phyloP scores from a whole-genome alignment of 495 filamentous ascomycete species.

The Aspergillus cristatus region DNA sequence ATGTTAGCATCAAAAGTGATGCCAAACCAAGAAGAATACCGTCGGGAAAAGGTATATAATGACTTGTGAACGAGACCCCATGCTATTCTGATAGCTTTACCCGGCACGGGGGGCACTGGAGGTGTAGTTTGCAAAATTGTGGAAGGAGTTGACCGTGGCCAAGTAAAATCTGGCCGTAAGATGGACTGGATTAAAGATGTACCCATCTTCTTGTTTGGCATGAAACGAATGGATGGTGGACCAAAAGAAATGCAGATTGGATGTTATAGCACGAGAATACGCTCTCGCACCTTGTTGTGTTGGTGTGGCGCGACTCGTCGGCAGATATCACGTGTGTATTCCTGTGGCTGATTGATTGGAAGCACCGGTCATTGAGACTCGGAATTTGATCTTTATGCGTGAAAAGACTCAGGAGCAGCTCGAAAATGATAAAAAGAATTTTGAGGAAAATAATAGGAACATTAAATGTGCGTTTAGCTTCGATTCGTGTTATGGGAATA shows the following conservation, averaged over 20 bases:
- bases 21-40: constrained; percentile 18
- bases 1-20: constrained; percentile 15
- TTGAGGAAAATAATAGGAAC: constrained; percentile 17
- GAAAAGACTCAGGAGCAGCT: constrained; percentile 27
- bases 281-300: no score
- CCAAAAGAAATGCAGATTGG: no score
- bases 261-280: no score
- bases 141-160: constrained; percentile 9
- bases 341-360: no score
- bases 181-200: constrained; percentile 6
- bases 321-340: no score
- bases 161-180: constrained; percentile 17
- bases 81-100: constrained; percentile 4
- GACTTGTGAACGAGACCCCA: constrained; percentile 16
- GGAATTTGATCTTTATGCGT: constrained; percentile 56
- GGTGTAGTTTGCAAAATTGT: constrained; percentile 10
- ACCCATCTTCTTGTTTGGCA: not conserved
- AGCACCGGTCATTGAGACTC: constrained; percentile 39
- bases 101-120: constrained; percentile 4
- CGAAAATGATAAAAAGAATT: constrained; percentile 17
- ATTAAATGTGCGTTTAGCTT: constrained; percentile 27
- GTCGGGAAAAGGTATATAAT: constrained; percentile 15
- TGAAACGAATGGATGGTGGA: no score
- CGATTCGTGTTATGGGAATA: constrained; percentile 1
- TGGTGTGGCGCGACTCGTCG: no score